Evolutionary conservation across 306 rosid genomes (phyloP), one percentile per base, ranked within the genome.

Genomic region (Prunus campanulata): DNA sequence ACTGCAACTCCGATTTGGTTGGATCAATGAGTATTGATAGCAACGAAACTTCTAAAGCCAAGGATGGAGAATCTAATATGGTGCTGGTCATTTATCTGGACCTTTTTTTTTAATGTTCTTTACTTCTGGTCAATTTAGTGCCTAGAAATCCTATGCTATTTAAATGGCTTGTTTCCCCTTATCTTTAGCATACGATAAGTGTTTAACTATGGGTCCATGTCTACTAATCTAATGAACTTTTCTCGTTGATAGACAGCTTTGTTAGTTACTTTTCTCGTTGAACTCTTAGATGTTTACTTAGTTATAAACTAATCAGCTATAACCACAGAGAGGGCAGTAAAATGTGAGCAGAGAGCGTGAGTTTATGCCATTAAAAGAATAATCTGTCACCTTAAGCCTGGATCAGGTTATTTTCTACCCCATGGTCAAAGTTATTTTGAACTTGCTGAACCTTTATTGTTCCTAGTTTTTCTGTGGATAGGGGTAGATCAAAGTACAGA

Each of bases 21-120:
- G 85, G 71, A 61, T 78, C 86, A 67, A 77, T 62, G 68, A 75
- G 75, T 70, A 83, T 68, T 73, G 86, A 82, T 64, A 66, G 71
- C 11, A 75, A 47, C 63, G 89, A 77, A 80, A 86, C 77, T 76
- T 82, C 87, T 62, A 61, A 59, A 74, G 80, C 64, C 81, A 79
- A 77, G 84, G 78, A 73, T 74, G 85, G 81, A 61, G 77, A 74
- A 71, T 82, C 83, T 11, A 71, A 87, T 60, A 80, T 74, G 83
- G 85, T 83, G 52, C 78, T 73, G 82, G 82, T 83, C 74, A 68
- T 80, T 80, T 72, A 8, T 87, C 77, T 61, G 70, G 74, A 39
- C 47, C 39, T 66, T 57, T 44, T 25, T 25, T 57, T 25, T 29
- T 79, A 18, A 65, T 65, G 69, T 49, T 81, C 42, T 20, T 63